Conservation (phyloP, 2,329 filamentous ascomycete species). For the Remersonia thermophila region DNA sequence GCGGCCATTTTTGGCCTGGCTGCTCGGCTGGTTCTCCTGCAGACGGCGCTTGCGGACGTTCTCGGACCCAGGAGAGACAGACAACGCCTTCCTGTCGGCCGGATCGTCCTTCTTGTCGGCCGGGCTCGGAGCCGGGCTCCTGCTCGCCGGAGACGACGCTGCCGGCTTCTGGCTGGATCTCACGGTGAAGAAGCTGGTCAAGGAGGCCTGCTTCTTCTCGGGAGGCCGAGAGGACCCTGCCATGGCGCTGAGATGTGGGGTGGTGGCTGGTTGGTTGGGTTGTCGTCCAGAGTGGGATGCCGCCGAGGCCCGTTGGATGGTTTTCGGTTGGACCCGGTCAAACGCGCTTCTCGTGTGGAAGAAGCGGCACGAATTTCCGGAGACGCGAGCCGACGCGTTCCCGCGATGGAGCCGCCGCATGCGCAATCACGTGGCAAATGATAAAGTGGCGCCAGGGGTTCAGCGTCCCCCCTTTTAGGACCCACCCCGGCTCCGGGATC, state of each 20-base stretch:
- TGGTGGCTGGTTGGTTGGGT: too few species aligned
- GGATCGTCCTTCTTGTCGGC: background rate
- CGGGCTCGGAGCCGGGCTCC: conserved; percentile 18
- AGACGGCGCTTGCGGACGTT: conserved; percentile 38
- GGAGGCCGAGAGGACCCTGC: conserved; percentile 27
- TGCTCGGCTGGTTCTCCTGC: conserved; percentile 33
- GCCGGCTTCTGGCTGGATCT: conserved; percentile 27
- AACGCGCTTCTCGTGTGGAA: conserved; percentile 3
- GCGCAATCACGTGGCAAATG: conserved; percentile 1
- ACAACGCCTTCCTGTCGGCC: conserved; percentile 15
- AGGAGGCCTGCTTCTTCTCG: conserved; percentile 62
- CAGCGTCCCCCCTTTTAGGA: too few species aligned
- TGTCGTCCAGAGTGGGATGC: conserved; percentile 9
- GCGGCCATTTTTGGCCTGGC: conserved; percentile 28
- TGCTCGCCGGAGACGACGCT: too few species aligned
- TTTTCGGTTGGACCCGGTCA: background rate
- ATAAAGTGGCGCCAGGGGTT: background rate
- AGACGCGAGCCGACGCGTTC: conserved; percentile 10
- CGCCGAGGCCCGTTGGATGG: conserved; percentile 1
- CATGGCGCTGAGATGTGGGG: conserved; percentile 19
- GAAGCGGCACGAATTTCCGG: background rate
- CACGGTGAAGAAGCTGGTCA: conserved; percentile 72
- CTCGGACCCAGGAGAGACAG: conserved; percentile 17
- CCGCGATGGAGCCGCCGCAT: conserved; percentile 3
- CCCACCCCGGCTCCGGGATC: background rate